Conservation (phyloP, 495 filamentous ascomycete genomes). For the Margaritispora aquatica region DNA sequence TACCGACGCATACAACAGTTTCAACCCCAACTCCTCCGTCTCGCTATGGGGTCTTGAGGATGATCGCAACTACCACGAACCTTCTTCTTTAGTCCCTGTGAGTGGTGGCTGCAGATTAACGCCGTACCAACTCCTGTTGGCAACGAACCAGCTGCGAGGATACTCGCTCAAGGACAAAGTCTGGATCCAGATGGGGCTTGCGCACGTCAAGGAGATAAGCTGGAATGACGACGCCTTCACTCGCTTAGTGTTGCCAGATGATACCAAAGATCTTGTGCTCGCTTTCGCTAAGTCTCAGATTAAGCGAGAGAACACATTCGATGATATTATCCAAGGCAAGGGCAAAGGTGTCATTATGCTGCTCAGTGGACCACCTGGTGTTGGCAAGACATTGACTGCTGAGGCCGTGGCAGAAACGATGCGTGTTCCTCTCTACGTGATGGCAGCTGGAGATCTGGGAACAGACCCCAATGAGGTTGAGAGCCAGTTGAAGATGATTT, state of each 20-base stretch:
- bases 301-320: slow-evolving; percentile 72
- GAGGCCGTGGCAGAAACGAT: slow-evolving; percentile 39
- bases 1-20: slow-evolving; percentile 70
- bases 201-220: slow-evolving; percentile 28
- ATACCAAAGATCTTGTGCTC: slow-evolving; percentile 48
- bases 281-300: slow-evolving; percentile 28
- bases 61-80: slow-evolving; percentile 33
- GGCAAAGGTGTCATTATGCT: slow-evolving; percentile 68
- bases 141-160: slow-evolving; percentile 6
- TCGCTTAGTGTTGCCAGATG: neutral
- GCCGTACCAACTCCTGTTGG: neutral
- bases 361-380: slow-evolving; percentile 73
- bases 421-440: slow-evolving; percentile 10
- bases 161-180: slow-evolving; percentile 42
- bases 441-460: slow-evolving; percentile 14
- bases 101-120: slow-evolving; percentile 16
- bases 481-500: slow-evolving; percentile 31
- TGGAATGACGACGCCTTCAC: slow-evolving; percentile 15
- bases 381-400: slow-evolving; percentile 82
- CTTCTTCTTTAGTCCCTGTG: slow-evolving; percentile 62
- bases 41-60: slow-evolving; percentile 31
- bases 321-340: slow-evolving; percentile 73
- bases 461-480: slow-evolving; percentile 27
- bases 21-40: slow-evolving; percentile 65
- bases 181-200: slow-evolving; percentile 42